phyloP scores from a whole-genome alignment of 441 rosid genomes.

The Populus hybrid region DNA sequence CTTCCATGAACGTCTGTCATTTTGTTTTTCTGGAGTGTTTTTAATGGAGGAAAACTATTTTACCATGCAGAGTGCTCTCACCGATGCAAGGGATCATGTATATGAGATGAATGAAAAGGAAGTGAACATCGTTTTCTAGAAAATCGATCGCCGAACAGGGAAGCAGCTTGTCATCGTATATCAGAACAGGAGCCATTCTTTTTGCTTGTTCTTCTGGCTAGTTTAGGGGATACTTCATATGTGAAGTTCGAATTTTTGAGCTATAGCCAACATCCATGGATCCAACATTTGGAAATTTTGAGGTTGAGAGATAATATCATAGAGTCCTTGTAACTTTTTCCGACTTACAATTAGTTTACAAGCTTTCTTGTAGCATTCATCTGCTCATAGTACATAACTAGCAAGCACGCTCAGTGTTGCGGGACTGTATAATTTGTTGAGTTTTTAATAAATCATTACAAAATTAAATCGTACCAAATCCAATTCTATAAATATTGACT shows the following conservation, averaged over 20 bases:
- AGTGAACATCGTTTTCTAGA: slow-evolving; percentile 75
- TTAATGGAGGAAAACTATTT: neutral
- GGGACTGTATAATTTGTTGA: neutral
- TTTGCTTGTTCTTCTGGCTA: slow-evolving; percentile 22
- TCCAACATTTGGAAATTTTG: neutral
- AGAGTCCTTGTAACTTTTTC: neutral
- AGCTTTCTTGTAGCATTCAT: neutral
- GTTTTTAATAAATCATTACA: neutral
- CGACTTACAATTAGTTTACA: neutral
- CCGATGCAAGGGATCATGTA: slow-evolving; percentile 89
- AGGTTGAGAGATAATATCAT: neutral
- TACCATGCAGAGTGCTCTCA: slow-evolving; percentile 70
- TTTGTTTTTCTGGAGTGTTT: neutral
- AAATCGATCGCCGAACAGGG: slow-evolving; percentile 11
- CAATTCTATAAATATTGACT: no score
- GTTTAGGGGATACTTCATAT: slow-evolving; percentile 10
- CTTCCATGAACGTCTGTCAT: neutral
- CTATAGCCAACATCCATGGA: slow-evolving; percentile 1
- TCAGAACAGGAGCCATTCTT: slow-evolving; percentile 20
- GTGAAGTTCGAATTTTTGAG: slow-evolving; percentile 10
- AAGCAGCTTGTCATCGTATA: slow-evolving; percentile 1
- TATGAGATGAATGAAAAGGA: slow-evolving; percentile 90
- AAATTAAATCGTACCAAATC: neutral
- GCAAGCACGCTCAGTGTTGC: no score
- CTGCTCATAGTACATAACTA: neutral